These are phyloP conservation scores for Psilocybe tampanensis DNA, from an alignment of 768 basidiomycete species.

Conservation along the genomic window DNA sequence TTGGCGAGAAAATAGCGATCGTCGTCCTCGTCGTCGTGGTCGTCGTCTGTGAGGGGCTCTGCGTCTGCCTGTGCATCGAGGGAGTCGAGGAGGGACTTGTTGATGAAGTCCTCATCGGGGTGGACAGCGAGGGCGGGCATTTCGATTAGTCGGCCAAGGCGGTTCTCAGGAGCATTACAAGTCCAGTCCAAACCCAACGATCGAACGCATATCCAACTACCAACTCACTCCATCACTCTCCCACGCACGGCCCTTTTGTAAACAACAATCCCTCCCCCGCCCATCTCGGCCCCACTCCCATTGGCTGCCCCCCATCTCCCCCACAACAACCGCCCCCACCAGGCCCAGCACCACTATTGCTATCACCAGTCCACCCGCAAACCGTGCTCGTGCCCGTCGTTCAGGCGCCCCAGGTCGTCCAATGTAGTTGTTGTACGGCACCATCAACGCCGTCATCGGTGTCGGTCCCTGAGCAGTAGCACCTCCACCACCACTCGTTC, in stretches of 20 bases:
- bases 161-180: slow-evolving; percentile 19
- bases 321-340: slow-evolving; percentile 30
- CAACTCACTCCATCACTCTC: slow-evolving; percentile 25
- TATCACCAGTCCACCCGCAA: slow-evolving; percentile 32
- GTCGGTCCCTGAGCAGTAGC: slow-evolving; percentile 21
- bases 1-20: slow-evolving; percentile 32
- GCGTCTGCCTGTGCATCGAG: slow-evolving; percentile 85
- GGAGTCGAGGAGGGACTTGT: slow-evolving; percentile 81
- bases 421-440: slow-evolving; percentile 38
- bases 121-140: slow-evolving; percentile 34
- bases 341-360: slow-evolving; percentile 26
- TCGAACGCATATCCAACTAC: slow-evolving; percentile 24
- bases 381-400: slow-evolving; percentile 39
- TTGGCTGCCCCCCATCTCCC: slow-evolving; percentile 26
- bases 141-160: slow-evolving; percentile 28
- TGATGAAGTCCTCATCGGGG: slow-evolving; percentile 82
- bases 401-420: slow-evolving; percentile 35
- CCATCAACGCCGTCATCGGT: slow-evolving; percentile 20
- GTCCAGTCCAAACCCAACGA: too few species aligned
- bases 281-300: slow-evolving; percentile 19
- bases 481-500: background rate
- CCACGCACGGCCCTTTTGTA: slow-evolving; percentile 50
- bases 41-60: slow-evolving; percentile 52
- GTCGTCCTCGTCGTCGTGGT: slow-evolving; percentile 55
- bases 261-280: slow-evolving; percentile 38